Evolutionary conservation across 2,329 filamentous ascomycete species (phyloP).

Genomic region (Dryadomyces quercivorus): DNA sequence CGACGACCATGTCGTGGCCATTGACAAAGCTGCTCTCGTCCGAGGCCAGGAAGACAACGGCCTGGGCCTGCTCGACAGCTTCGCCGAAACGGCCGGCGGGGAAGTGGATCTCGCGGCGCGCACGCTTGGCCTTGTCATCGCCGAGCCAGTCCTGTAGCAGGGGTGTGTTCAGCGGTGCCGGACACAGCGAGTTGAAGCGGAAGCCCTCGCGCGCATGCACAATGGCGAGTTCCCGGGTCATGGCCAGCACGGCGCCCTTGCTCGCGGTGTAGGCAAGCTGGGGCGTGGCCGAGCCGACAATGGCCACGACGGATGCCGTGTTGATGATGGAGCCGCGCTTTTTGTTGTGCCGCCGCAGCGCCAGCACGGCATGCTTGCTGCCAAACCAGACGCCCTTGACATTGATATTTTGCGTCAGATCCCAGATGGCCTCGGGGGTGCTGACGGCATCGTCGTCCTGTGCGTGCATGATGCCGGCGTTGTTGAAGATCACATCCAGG

Average conservation of each 20-base stretch:
- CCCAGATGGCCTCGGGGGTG: slow-evolving; percentile 86
- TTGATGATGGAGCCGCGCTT: slow-evolving; percentile 75
- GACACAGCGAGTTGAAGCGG: slow-evolving; percentile 84
- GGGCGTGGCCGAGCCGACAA: slow-evolving; percentile 76
- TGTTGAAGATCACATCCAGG: slow-evolving; percentile 90
- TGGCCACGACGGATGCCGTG: slow-evolving; percentile 77
- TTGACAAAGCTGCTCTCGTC: slow-evolving; percentile 88
- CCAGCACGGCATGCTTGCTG: slow-evolving; percentile 79
- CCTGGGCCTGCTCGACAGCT: slow-evolving; percentile 86
- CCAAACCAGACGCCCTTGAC: slow-evolving; percentile 98
- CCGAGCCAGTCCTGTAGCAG: slow-evolving; percentile 89
- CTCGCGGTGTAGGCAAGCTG: slow-evolving; percentile 89
- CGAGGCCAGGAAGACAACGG: slow-evolving; percentile 74
- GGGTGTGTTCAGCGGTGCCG: slow-evolving; percentile 83
- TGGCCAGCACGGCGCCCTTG: slow-evolving; percentile 82
- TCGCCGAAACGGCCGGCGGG: slow-evolving; percentile 80
- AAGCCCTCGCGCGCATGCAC: slow-evolving; percentile 82
- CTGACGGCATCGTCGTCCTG: slow-evolving; percentile 68
- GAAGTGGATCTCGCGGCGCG: slow-evolving; percentile 80
- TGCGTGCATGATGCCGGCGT: slow-evolving; percentile 92
- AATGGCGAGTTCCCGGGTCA: slow-evolving; percentile 84
- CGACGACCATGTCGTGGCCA: slow-evolving; percentile 84
- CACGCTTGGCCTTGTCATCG: slow-evolving; percentile 69
- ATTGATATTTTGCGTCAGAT: slow-evolving; percentile 86
- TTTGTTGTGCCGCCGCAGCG: slow-evolving; percentile 72